These are phyloP conservation scores for Apium graveolens DNA, from an alignment of 129 eudicot genomes.

Conservation along the genomic window DNA sequence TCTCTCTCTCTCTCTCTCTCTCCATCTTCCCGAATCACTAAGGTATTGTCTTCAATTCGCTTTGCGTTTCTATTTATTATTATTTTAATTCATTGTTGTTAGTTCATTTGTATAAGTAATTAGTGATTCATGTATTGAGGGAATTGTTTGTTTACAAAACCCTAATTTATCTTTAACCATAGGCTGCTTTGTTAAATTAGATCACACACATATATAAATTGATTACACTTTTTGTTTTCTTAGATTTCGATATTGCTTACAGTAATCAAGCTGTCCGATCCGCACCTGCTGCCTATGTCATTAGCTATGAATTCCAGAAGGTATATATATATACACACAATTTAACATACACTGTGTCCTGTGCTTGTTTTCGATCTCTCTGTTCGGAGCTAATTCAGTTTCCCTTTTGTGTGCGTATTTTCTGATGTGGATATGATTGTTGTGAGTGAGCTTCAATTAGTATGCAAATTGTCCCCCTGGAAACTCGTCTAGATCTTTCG, in stretches of 20 bases:
- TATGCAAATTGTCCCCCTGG: not conserved
- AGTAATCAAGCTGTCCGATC: slow-evolving; percentile 16
- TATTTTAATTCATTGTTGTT: too few species aligned
- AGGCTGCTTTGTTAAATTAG: not conserved
- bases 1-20: too few species aligned
- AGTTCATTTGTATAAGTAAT: too few species aligned
- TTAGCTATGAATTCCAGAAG: slow-evolving; percentile 32
- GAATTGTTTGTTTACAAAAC: not conserved
- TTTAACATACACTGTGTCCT: not conserved
- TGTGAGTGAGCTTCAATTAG: not conserved
- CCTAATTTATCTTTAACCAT: not conserved
- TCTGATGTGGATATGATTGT: not conserved
- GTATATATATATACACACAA: not conserved
- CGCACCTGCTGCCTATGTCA: not conserved
- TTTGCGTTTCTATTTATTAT: too few species aligned
- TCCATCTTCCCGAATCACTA: too few species aligned
- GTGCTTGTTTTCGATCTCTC: not conserved
- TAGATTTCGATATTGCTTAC: not conserved
- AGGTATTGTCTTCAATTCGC: too few species aligned
- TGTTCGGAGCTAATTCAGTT: too few species aligned
- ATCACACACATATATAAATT: too few species aligned
- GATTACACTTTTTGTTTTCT: not conserved
- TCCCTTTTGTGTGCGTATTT: too few species aligned
- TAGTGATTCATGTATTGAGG: not conserved
- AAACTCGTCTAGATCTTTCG: not conserved